Conservation (phyloP, 805 yeast genomes). For the Hanseniaspora nectarophila region DNA sequence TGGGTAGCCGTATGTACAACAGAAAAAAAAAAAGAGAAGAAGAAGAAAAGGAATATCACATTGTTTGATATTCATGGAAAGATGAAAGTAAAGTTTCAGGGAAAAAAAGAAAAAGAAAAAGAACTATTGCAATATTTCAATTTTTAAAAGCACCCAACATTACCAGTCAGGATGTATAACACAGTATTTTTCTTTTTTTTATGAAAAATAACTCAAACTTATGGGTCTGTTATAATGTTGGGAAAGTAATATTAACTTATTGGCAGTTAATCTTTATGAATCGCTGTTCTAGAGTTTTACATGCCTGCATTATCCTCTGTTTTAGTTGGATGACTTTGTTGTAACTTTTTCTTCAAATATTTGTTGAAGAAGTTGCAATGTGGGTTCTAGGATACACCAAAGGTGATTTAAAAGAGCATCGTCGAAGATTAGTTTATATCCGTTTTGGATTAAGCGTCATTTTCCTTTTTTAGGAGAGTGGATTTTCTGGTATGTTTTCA, state of each 20-base stretch:
- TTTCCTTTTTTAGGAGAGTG: background rate
- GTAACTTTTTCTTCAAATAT: background rate
- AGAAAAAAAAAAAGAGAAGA: background rate
- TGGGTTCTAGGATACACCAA: conserved; percentile 16
- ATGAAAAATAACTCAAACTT: conserved; percentile 21
- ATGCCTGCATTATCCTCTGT: conserved; percentile 25
- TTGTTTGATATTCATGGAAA: background rate
- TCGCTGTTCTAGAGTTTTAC: conserved; percentile 37
- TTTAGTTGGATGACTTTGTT: conserved; percentile 23
- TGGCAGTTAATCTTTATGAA: conserved; percentile 24
- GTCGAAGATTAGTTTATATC: conserved; percentile 16
- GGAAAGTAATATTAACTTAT: conserved; percentile 64
- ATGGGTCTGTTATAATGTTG: conserved; percentile 96
- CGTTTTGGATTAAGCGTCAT: conserved; percentile 34
- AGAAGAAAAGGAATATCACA: background rate
- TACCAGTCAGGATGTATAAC: conserved; percentile 65
- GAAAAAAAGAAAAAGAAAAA: background rate
- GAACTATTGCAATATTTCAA: background rate
- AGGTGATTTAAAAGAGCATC: conserved; percentile 34
- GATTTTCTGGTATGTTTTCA: conserved; percentile 25
- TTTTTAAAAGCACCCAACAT: conserved; percentile 48
- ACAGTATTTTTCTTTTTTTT: background rate
- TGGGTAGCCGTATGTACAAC: conserved; percentile 93
- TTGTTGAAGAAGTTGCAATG: background rate
- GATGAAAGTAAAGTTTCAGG: conserved; percentile 7